Percentiles rank a stretch among this genome's conserved stretches.
phyloP scores from a whole-genome alignment of 176 grass and related monocot species.

The Carex littledalei region DNA sequence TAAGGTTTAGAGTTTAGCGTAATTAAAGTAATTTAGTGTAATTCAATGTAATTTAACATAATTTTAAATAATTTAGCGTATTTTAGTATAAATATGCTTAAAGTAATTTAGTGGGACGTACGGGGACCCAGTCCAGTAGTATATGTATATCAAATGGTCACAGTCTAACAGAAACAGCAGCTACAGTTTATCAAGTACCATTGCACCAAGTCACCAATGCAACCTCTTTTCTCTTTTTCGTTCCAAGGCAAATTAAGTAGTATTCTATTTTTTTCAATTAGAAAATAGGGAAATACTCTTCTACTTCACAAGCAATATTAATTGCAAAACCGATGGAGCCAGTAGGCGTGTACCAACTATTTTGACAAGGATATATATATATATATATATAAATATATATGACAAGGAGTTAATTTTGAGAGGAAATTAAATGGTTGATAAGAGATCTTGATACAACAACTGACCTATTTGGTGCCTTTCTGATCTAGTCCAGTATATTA shows the following conservation, averaged over 20 bases:
- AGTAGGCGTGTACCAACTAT: constrained; percentile 15
- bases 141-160: background rate
- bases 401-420: background rate
- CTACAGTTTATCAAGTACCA: background rate
- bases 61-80: no score
- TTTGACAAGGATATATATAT: background rate
- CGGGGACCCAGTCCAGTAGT: background rate
- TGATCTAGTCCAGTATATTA: background rate
- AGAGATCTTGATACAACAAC: constrained; percentile 11
- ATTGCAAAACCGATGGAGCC: background rate
- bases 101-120: no score
- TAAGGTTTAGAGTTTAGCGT: no score
- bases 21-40: no score
- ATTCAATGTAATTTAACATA: no score
- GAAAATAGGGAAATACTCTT: background rate
- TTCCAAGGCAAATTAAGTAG: background rate
- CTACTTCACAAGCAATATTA: background rate
- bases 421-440: background rate
- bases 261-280: background rate
- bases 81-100: no score
- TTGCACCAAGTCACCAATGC: no score
- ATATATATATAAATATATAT: background rate
- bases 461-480: background rate
- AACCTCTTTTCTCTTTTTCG: background rate
- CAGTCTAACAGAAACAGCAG: background rate